These are phyloP conservation scores for Chrysanthemum makinoi DNA, from an alignment of 129 eudicot genomes.

Conservation along the genomic window DNA sequence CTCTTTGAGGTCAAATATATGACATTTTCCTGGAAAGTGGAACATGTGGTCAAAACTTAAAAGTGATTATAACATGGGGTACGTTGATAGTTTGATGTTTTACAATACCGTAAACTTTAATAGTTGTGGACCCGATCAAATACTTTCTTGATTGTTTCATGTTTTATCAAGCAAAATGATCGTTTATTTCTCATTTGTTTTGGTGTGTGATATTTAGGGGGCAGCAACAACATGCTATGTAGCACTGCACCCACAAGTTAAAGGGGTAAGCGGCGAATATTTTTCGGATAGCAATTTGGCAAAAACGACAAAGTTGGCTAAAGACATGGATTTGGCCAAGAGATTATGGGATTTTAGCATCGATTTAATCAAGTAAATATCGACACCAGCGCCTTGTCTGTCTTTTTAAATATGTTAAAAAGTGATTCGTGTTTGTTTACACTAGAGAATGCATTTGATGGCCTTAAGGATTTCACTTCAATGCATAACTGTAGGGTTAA, in stretches of 20 bases:
- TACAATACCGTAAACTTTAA: no score
- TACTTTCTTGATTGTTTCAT: no score
- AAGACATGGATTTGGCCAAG: slow-evolving; percentile 46
- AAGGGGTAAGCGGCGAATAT: slow-evolving; percentile 56
- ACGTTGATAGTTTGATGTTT: no score
- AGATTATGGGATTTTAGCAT: slow-evolving; percentile 66
- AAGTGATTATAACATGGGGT: no score
- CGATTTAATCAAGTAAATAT: slow-evolving; percentile 32
- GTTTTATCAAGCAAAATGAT: not conserved
- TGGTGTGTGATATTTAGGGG: slow-evolving; percentile 37
- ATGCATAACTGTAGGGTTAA: not conserved
- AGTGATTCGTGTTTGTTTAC: not conserved
- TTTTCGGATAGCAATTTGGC: slow-evolving; percentile 56
- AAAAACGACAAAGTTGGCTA: slow-evolving; percentile 34
- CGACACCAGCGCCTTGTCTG: not conserved
- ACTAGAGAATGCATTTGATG: not conserved
- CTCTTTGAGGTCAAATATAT: no score
- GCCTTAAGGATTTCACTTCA: not conserved
- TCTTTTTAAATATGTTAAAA: not conserved
- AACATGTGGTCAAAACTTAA: no score
- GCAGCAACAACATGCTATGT: slow-evolving; percentile 69
- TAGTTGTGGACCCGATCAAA: no score
- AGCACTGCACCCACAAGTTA: slow-evolving; percentile 53
- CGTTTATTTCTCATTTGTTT: not conserved
- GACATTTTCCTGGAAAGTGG: no score